Conservation (phyloP, 306 rosid genomes). For the Argentina anserina region DNA sequence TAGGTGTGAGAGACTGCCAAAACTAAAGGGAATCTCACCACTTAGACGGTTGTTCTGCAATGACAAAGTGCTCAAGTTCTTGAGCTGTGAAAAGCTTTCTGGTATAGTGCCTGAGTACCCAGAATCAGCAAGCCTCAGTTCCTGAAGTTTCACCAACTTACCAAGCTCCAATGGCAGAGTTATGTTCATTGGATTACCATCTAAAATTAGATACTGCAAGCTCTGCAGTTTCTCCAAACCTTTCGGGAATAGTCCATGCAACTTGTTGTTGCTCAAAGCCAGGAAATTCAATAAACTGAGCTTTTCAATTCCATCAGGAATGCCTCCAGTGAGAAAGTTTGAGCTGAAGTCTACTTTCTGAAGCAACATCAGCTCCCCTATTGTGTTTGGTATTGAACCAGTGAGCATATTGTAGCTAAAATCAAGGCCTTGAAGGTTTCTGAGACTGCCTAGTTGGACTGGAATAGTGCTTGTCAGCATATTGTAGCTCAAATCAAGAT, state of each 20-base stretch:
- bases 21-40: constrained; percentile 36
- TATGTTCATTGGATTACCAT: constrained; percentile 41
- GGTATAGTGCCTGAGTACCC: constrained; percentile 47
- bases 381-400: constrained; percentile 40
- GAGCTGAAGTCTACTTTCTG: constrained; percentile 56
- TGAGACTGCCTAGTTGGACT: constrained; percentile 35
- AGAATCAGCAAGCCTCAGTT: constrained; percentile 45
- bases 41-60: constrained; percentile 40
- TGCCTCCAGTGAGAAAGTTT: constrained; percentile 34
- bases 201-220: constrained; percentile 51
- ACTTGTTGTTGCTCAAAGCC: constrained; percentile 43
- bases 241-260: constrained; percentile 32
- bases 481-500: constrained; percentile 55
- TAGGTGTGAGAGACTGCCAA: constrained; percentile 36
- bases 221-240: constrained; percentile 39
- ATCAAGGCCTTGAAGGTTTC: constrained; percentile 44
- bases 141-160: constrained; percentile 40
- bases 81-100: constrained; percentile 34
- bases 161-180: constrained; percentile 40
- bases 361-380: constrained; percentile 40
- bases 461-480: constrained; percentile 37
- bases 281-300: constrained; percentile 34
- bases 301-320: constrained; percentile 33
- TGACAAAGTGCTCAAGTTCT: constrained; percentile 45
- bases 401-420: constrained; percentile 45